Conservation (phyloP, 2,329 filamentous ascomycete genomes). For the Beauveria sp. region DNA sequence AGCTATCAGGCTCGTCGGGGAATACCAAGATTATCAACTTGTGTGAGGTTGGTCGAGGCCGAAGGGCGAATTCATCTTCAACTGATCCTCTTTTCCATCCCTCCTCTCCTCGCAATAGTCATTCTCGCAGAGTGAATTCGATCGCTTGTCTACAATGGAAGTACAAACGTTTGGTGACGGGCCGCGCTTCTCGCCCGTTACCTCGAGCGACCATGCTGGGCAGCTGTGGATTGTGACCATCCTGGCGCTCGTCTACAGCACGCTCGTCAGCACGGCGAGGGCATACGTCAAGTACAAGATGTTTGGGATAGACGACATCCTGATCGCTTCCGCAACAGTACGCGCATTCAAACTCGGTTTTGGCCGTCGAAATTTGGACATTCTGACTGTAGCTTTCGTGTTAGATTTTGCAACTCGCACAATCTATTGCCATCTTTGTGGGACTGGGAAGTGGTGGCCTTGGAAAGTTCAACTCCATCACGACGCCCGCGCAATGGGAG, state of each 20-base stretch:
- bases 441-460: constrained; percentile 11
- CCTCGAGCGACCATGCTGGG: constrained; percentile 13
- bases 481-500: constrained; percentile 7
- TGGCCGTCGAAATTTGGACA: not conserved
- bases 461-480: constrained; percentile 14
- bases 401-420: constrained; percentile 10
- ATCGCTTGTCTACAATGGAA: not conserved
- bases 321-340: constrained; percentile 12
- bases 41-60: not conserved
- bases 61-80: not conserved
- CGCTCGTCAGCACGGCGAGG: constrained; percentile 1
- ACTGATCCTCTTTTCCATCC: not conserved
- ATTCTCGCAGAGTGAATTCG: not conserved
- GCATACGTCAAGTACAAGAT: constrained; percentile 15
- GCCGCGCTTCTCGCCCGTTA: constrained; percentile 15
- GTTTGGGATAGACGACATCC: constrained; percentile 14
- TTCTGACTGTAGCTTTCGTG: not conserved
- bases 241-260: constrained; percentile 13
- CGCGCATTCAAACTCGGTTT: too few relatives aligned
- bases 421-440: constrained; percentile 11
- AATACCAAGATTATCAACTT: not conserved
- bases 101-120: not conserved
- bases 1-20: not conserved
- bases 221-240: constrained; percentile 16
- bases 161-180: not conserved